Percentiles rank a stretch among this genome's conserved stretches.
Conservation (phyloP, 2,329 filamentous ascomycete genomes). For the Colletotrichum sp. region DNA sequence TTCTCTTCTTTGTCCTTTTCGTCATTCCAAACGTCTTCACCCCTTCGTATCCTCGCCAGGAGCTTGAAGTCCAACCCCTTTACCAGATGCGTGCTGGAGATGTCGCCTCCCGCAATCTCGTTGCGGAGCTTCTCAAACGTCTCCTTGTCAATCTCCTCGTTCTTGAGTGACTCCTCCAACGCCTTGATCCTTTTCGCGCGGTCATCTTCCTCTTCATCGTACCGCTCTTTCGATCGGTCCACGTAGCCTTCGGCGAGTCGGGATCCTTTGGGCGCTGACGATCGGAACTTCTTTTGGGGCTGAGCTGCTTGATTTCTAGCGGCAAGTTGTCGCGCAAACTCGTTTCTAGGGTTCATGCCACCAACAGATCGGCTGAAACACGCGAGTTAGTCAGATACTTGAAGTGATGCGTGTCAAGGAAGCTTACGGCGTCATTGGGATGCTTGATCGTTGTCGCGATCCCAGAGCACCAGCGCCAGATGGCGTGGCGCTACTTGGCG, state of each 20-base stretch:
- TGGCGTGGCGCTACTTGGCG: conserved; percentile 34
- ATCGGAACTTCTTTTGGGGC: conserved; percentile 75
- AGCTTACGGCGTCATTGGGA: conserved; percentile 91
- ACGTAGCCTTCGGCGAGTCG: conserved; percentile 82
- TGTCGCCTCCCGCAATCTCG: conserved; percentile 83
- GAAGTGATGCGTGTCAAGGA: background rate
- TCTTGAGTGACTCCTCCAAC: conserved; percentile 81
- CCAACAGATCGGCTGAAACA: conserved; percentile 65
- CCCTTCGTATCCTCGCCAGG: conserved; percentile 69
- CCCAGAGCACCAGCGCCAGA: conserved; percentile 61
- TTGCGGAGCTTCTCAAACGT: conserved; percentile 78
- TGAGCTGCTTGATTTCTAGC: conserved; percentile 66
- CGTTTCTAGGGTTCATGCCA: conserved; percentile 56
- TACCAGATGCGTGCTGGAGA: conserved; percentile 82
- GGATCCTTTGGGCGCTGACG: conserved; percentile 81
- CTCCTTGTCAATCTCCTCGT: conserved; percentile 80
- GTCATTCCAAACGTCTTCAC: conserved; percentile 68
- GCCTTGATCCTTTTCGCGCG: conserved; percentile 73
- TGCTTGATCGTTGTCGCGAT: conserved; percentile 78
- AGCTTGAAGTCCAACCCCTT: conserved; percentile 91
- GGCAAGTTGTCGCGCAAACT: conserved; percentile 85
- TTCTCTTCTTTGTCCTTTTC: conserved; percentile 29
- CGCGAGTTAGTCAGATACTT: conserved; percentile 26
- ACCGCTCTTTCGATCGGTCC: conserved; percentile 76
- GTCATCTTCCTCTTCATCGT: conserved; percentile 57